Evolutionary conservation across 1,284 basidiomycete genomes (phyloP).

Genomic region (Cystobasidium sp.): DNA sequence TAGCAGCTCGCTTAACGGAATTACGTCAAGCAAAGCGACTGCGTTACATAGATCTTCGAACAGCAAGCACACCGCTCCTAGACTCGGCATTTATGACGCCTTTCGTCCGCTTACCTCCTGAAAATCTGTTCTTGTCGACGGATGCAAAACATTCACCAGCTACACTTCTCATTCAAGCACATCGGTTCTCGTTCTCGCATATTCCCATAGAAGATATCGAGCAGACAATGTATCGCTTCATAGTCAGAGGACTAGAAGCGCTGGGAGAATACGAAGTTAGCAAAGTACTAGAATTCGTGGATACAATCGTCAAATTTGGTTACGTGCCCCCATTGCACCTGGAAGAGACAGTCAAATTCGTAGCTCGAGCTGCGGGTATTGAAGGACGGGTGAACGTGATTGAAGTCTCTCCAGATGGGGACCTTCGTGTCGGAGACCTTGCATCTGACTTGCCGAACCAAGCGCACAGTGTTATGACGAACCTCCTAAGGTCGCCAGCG

Average conservation of each 20-base stretch:
- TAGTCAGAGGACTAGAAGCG: slow-evolving; percentile 17
- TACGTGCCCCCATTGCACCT: slow-evolving; percentile 41
- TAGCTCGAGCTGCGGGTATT: slow-evolving; percentile 51
- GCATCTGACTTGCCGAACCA: slow-evolving; percentile 43
- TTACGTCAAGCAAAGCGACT: slow-evolving; percentile 46
- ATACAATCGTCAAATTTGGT: slow-evolving; percentile 39
- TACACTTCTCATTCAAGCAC: slow-evolving; percentile 50
- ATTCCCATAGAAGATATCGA: slow-evolving; percentile 41
- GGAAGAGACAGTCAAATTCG: slow-evolving; percentile 50
- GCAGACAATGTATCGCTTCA: slow-evolving; percentile 36
- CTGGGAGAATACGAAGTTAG: slow-evolving; percentile 36
- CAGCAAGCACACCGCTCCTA: slow-evolving; percentile 47
- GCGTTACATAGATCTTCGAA: slow-evolving; percentile 45
- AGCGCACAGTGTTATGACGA: slow-evolving; percentile 52
- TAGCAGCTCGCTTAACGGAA: slow-evolving; percentile 39
- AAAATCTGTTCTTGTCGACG: slow-evolving; percentile 10
- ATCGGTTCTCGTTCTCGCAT: slow-evolving; percentile 52
- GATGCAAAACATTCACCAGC: slow-evolving; percentile 47
- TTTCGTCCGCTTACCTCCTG: slow-evolving; percentile 47
- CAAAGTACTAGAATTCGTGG: slow-evolving; percentile 40
- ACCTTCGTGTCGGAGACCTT: slow-evolving; percentile 12
- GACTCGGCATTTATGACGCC: slow-evolving; percentile 51
- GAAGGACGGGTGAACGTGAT: slow-evolving; percentile 47
- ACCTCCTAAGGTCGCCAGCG: slow-evolving; percentile 52
- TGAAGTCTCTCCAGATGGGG: slow-evolving; percentile 25